Percentiles rank a stretch among this genome's conserved stretches.
Evolutionary conservation across 345 rosid species (phyloP).

Genomic region (Pugionium cornutum): DNA sequence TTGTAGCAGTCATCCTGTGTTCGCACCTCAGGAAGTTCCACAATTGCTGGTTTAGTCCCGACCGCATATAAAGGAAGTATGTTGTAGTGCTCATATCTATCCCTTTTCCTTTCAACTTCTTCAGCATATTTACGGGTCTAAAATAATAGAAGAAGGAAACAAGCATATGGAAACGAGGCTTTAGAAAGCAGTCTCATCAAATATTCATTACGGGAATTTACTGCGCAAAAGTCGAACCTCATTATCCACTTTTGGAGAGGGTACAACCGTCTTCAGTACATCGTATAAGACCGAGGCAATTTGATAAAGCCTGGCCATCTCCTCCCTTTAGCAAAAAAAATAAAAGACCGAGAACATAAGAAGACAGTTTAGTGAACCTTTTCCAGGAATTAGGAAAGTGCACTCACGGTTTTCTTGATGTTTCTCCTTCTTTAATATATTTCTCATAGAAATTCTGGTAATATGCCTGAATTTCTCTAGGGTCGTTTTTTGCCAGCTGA

Average conservation of each 20-base stretch:
- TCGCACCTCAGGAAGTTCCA: conserved; percentile 87
- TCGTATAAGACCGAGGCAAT: conserved; percentile 82
- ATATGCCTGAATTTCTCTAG: conserved; percentile 62
- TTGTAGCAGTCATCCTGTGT: conserved; percentile 18
- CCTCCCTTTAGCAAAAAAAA: conserved; percentile 65
- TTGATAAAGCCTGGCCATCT: conserved; percentile 78
- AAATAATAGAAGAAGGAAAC: conserved; percentile 20
- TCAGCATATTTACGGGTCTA: conserved; percentile 62
- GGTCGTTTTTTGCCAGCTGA: conserved; percentile 57
- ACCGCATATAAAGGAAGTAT: conserved; percentile 77
- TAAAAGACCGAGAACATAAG: conserved; percentile 8
- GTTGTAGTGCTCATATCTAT: conserved; percentile 62
- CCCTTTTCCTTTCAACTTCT: conserved; percentile 66
- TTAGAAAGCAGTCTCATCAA: conserved; percentile 10
- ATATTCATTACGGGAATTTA: neutral
- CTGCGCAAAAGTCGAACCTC: conserved; percentile 50
- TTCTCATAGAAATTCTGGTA: conserved; percentile 62
- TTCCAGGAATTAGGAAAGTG: conserved; percentile 20
- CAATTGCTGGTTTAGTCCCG: conserved; percentile 68
- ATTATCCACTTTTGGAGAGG: conserved; percentile 51
- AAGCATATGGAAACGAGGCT: neutral
- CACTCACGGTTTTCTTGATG: conserved; percentile 75
- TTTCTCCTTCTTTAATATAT: conserved; percentile 63
- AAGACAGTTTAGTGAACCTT: conserved; percentile 10
- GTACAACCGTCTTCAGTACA: conserved; percentile 69